Conservation (phyloP, 768 basidiomycete genomes). For the Podaxis rugospora region DNA sequence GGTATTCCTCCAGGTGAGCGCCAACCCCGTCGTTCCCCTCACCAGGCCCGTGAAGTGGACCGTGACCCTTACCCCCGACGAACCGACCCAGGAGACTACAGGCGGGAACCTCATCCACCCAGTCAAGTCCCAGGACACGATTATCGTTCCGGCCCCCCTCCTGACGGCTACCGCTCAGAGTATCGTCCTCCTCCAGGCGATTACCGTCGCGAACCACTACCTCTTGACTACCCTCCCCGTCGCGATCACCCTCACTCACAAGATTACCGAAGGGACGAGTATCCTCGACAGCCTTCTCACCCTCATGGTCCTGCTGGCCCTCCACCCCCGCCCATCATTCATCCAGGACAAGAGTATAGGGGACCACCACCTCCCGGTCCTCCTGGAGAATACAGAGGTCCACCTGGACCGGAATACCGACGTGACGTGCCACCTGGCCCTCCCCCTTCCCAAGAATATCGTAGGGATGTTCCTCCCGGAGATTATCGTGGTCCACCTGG, state of each 20-base stretch:
- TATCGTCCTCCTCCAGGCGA: constrained; percentile 6
- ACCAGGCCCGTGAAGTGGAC: constrained; percentile 7
- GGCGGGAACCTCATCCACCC: constrained; percentile 6
- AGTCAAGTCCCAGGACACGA: constrained; percentile 1
- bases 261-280: constrained; percentile 9
- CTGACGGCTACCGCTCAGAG: constrained; percentile 7
- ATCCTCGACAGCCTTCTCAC: neutral
- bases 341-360: constrained; percentile 6
- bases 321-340: constrained; percentile 11
- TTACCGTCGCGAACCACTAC: constrained; percentile 5
- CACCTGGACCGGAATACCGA: constrained; percentile 2
- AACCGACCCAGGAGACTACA: constrained; percentile 4
- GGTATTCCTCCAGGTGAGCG: constrained; percentile 10
- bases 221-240: constrained; percentile 4
- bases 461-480: neutral
- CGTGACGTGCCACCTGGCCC: constrained; percentile 3
- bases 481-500: constrained; percentile 9
- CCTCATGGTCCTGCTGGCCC: constrained; percentile 7
- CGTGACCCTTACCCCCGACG: constrained; percentile 10
- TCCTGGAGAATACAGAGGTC: constrained; percentile 6
- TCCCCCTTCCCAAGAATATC: constrained; percentile 2
- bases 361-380: constrained; percentile 4
- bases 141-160: constrained; percentile 5
- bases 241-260: constrained; percentile 6
- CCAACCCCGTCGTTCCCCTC: constrained; percentile 6